Conservation (phyloP, 768 basidiomycete species). For the Lepiota venenata region DNA sequence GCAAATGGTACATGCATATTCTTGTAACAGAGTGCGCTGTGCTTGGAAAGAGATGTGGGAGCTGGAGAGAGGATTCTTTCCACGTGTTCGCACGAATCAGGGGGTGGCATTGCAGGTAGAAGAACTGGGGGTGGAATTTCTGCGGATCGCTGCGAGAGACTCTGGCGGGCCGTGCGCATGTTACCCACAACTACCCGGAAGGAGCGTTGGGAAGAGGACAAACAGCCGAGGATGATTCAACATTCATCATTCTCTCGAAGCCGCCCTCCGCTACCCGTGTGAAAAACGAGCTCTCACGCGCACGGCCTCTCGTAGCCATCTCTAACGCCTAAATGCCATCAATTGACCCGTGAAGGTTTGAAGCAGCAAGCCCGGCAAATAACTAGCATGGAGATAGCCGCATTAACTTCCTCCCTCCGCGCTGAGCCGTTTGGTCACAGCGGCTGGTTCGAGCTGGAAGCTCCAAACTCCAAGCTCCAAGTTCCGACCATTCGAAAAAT, state of each 20-base stretch:
- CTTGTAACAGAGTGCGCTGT: background rate
- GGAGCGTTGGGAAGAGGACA: background rate
- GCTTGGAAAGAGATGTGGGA: conserved; percentile 5
- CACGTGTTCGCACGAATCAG: conserved; percentile 3
- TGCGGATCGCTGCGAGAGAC: conserved; percentile 35
- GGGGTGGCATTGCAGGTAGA: background rate
- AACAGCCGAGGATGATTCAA: conserved; percentile 3
- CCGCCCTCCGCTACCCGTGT: background rate
- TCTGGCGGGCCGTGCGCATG: conserved; percentile 5
- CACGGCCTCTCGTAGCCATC: background rate
- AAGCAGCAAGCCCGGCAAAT: background rate
- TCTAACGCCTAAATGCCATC: background rate
- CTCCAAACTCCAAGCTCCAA: too few relatives aligned
- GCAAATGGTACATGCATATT: conserved; percentile 4
- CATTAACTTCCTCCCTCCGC: background rate
- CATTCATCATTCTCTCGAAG: background rate
- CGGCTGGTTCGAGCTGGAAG: too few relatives aligned
- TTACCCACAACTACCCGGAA: background rate
- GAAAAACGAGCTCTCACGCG: background rate
- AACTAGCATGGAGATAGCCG: background rate
- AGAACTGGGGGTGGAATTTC: conserved; percentile 24
- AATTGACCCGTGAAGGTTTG: background rate
- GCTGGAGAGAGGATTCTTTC: background rate
- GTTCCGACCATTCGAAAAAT: too few relatives aligned
- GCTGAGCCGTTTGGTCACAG: too few relatives aligned